Percentiles rank a stretch among this genome's conserved stretches.
Evolutionary conservation across 345 rosid genomes (phyloP).

Genomic region (Noccaea bulbosa): DNA sequence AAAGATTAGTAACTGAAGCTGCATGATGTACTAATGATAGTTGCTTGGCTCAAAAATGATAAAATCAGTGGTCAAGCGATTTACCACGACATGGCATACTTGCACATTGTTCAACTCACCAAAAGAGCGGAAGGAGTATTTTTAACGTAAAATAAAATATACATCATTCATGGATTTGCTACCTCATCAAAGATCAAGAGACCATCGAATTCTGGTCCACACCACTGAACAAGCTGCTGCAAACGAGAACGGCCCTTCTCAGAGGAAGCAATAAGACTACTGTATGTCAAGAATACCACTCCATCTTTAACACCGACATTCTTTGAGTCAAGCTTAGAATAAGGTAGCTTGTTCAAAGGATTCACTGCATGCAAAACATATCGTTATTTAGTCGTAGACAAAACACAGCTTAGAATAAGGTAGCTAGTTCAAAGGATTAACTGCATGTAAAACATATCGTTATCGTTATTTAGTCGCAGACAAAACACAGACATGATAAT

Average conservation of each 20-base stretch:
- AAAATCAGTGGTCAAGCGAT: constrained; percentile 24
- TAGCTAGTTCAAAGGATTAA: constrained; percentile 94
- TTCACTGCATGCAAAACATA: constrained; percentile 68
- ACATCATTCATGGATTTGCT: constrained; percentile 35
- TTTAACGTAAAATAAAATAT: constrained; percentile 19
- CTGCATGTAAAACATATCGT: constrained; percentile 54
- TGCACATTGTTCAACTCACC: constrained; percentile 29
- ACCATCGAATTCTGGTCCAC: constrained; percentile 88
- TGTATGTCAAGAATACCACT: constrained; percentile 92
- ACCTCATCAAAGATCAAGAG: constrained; percentile 97
- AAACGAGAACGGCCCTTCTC: constrained; percentile 98
- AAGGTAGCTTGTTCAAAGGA: constrained; percentile 94
- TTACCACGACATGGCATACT: constrained; percentile 27
- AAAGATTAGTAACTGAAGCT: constrained; percentile 45
- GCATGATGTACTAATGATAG: constrained; percentile 33
- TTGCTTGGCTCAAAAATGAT: constrained; percentile 13
- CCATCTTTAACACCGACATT: constrained; percentile 89
- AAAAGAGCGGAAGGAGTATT: constrained; percentile 7
- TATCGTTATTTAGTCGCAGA: constrained; percentile 23
- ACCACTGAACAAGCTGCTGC: constrained; percentile 99
- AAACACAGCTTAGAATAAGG: constrained; percentile 82
- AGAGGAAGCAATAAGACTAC: constrained; percentile 98
- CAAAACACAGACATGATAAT: constrained; percentile 14
- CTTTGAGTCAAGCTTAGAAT: constrained; percentile 96
- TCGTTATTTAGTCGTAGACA: constrained; percentile 20